Conservation (phyloP, 129 eudicot species). For the Centella asiatica region DNA sequence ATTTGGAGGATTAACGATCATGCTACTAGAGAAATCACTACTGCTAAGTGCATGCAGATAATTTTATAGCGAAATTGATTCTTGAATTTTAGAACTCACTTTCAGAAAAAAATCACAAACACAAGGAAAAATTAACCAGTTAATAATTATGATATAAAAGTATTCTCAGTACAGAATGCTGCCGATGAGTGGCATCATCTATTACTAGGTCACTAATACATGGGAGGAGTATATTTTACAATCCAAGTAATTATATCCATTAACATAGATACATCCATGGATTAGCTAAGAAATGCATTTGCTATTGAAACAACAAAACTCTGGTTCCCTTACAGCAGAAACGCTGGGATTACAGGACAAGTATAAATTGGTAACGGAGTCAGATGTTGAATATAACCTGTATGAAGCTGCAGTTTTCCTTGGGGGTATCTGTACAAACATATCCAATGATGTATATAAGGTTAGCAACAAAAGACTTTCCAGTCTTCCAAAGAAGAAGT, state of each 20-base stretch:
- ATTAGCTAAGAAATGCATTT: background rate
- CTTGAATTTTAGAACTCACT: background rate
- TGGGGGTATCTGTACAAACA: conserved; percentile 89
- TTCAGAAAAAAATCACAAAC: background rate
- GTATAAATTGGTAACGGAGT: background rate
- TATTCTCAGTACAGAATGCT: background rate
- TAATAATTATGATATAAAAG: background rate
- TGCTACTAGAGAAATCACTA: background rate
- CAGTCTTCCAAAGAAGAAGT: background rate
- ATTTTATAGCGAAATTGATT: background rate
- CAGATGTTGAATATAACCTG: conserved; percentile 41
- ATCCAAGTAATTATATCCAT: no score
- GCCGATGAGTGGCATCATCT: background rate
- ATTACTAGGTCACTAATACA: background rate
- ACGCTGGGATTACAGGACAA: background rate
- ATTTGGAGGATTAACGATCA: background rate
- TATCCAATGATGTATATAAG: background rate
- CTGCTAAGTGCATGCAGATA: background rate
- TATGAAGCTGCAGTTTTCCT: conserved; percentile 94
- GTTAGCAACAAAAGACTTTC: background rate
- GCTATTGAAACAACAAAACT: background rate
- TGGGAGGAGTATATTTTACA: no score
- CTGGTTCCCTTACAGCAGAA: background rate
- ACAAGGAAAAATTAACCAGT: background rate
- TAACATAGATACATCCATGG: background rate